Percentiles rank a stretch among this genome's conserved stretches.
Conservation (phyloP, 345 rosid genomes). For the Eucalyptus polyanthemos region DNA sequence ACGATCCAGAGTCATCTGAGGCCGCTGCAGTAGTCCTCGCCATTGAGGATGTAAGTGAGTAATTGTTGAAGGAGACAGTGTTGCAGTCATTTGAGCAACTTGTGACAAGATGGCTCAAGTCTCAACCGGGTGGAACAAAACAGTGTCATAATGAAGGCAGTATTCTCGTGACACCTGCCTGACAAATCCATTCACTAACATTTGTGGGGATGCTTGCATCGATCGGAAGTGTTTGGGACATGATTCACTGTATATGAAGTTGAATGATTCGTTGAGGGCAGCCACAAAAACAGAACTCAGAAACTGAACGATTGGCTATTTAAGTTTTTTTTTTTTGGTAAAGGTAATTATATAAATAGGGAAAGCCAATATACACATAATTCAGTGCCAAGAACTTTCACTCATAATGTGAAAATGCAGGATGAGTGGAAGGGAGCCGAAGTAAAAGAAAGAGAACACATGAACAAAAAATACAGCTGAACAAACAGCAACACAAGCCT, state of each 20-base stretch:
- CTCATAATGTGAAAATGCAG: too few relatives aligned
- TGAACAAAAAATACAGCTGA: too few relatives aligned
- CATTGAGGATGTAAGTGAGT: not conserved
- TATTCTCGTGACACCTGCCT: fast-evolving
- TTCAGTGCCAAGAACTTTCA: too few relatives aligned
- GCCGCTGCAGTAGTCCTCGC: not conserved
- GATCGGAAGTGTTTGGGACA: not conserved
- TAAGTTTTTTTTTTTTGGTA: too few relatives aligned
- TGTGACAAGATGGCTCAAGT: not conserved
- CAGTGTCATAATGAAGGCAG: not conserved
- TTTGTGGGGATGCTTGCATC: not conserved
- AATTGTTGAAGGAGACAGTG: not conserved
- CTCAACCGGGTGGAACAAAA: not conserved
- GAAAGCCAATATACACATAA: too few relatives aligned
- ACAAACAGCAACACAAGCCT: too few relatives aligned
- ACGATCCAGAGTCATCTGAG: not conserved
- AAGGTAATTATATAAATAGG: too few relatives aligned
- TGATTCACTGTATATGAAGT: not conserved
- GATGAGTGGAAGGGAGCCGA: too few relatives aligned
- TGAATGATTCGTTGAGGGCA: not conserved
- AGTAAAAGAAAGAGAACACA: too few relatives aligned
- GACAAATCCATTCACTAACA: not conserved
- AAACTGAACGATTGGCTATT: not conserved
- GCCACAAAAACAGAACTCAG: not conserved
- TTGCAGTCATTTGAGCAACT: not conserved